Base-by-base conservation (phyloP, 139 green algal species). In the Volvox africanus region DNA sequence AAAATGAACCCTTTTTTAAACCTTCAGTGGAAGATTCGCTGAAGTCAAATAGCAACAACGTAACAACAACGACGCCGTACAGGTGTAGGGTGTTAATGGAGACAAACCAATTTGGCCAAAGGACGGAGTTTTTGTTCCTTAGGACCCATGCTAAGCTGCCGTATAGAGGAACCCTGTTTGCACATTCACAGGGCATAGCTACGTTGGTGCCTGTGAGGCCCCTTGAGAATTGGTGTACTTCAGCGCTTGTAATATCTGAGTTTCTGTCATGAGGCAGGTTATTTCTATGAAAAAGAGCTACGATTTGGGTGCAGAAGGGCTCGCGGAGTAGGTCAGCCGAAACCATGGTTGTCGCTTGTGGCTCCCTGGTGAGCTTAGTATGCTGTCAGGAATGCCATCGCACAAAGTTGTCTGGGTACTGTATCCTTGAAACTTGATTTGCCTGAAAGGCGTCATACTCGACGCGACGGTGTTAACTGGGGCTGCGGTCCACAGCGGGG, bases 141-240 rank as follows among this genome's bases (percentile, higher is more conserved):
- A 55, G 44, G 44, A 55, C 44, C 44, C 44, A 55, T 55, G 44
- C 44, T 55, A 55, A 55, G 44, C 44, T 55, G 44, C 44, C 44
- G 5, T 55, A 55, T 55, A 55, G 32, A 81, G 75, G 75, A 19
- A 55, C 75, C 75, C 75, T 81, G 75, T 81, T 81, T 0, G 75
- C 75, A 81, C 75, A 81, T 81, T 61, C 28, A 55, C 75, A 81
- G 75, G 75, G 75, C 32, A 81, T 24, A 79, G 44, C 44, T 55
- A 55, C 35, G 18, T 36, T 73, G 22, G 26, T 6, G 71, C 71
- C 71, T 79, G 1, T 35, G 28, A 79, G 18, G 1, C 35, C 18
- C 22, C 71, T 79, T 79, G 71, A 79, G 1, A 32, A 33, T 6
- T 79, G 71, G 71, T 79, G 71, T 75, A 28, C 67, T 75, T 79